Evolutionary conservation across 179 eudicot genomes (phyloP), one percentile per base, ranked within the genome.

Genomic region (Actinidia arguta): DNA sequence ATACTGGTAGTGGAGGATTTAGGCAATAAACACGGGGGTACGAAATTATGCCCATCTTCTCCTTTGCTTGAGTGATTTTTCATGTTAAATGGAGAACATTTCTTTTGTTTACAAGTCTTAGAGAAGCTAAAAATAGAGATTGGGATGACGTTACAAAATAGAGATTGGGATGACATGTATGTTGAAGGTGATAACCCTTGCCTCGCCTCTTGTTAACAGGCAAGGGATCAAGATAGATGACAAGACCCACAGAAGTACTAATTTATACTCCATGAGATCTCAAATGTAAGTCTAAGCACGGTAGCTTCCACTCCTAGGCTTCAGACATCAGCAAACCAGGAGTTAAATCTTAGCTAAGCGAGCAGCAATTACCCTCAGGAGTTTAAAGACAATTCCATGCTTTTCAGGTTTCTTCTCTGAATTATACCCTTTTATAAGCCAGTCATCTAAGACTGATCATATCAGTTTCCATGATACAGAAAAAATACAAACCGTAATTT

Each of bases 341-440:
- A 31, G 17, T 75, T 47, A 20, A 52, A 25, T 52, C 64, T 39
- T 16, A 75, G 78, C 36, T 56, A 68, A 75, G 8, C 20, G 14
- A 13, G 25, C 25, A 27, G 62, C 78, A 74, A 74, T 71, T 73
- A 73, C 77, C 47, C 75, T 47, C 46, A 50, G 48, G 63, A 54
- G 64, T 31, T 27, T 18, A 56, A 48, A 47, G 25, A 50, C 31
- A 75, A 55, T 54, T 16, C 20, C n/a, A 55, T 18, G 64, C 24
- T 75, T 36, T 17, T 55, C 9, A 0, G 5, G 3, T 50, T 75
- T 56, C 64, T 36, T 75, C 54, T 7, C 44, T 12, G 78, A 9
- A 39, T 58, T 8, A 17, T 5, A 50, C 17, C 47, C 17, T 25
- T 75, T 8, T 54, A 39, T 24, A 18, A 22, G 56, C 17, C 47